phyloP scores from a whole-genome alignment of 192 early-diverging fungal species.

The Coemansia furcata region DNA sequence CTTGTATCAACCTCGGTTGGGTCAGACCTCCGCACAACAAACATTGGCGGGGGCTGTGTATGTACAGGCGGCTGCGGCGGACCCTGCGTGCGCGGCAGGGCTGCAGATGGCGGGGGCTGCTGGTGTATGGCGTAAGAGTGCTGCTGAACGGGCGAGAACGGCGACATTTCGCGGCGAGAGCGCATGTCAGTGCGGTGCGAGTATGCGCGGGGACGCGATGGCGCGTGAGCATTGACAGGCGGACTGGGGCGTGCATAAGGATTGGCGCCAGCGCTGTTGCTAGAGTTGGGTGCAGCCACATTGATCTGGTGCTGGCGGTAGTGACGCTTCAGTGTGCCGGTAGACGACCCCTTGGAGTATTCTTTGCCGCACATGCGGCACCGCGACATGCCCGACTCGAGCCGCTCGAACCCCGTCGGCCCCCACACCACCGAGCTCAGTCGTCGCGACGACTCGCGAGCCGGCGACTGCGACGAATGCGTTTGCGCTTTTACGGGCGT shows the following conservation, averaged over 20 bases:
- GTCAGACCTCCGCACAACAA: slow-evolving; percentile 2
- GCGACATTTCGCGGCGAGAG: slow-evolving; percentile 35
- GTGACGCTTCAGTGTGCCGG: slow-evolving; percentile 53
- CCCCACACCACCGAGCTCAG: slow-evolving; percentile 56
- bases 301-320: slow-evolving; percentile 52
- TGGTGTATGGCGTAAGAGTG: neutral
- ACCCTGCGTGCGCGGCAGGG: neutral
- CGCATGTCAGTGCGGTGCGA: slow-evolving; percentile 47
- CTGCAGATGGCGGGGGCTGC: neutral
- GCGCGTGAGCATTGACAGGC: slow-evolving; percentile 3
- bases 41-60: neutral
- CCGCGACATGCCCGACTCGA: slow-evolving; percentile 53
- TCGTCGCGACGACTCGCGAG: slow-evolving; percentile 49
- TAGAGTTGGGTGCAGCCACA: slow-evolving; percentile 13
- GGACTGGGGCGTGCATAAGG: slow-evolving; percentile 16
- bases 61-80: slow-evolving; percentile 3
- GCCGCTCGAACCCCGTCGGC: slow-evolving; percentile 49
- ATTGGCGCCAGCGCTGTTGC: neutral
- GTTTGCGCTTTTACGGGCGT: neutral
- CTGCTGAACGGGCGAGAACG: slow-evolving; percentile 14
- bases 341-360: slow-evolving; percentile 53
- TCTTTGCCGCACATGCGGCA: slow-evolving; percentile 52
- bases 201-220: slow-evolving; percentile 42
- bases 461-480: slow-evolving; percentile 44
- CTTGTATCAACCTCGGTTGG: slow-evolving; percentile 32